These are phyloP conservation scores for Colletotrichum karsti DNA, from an alignment of 2,329 filamentous ascomycete species.

Conservation along the genomic window DNA sequence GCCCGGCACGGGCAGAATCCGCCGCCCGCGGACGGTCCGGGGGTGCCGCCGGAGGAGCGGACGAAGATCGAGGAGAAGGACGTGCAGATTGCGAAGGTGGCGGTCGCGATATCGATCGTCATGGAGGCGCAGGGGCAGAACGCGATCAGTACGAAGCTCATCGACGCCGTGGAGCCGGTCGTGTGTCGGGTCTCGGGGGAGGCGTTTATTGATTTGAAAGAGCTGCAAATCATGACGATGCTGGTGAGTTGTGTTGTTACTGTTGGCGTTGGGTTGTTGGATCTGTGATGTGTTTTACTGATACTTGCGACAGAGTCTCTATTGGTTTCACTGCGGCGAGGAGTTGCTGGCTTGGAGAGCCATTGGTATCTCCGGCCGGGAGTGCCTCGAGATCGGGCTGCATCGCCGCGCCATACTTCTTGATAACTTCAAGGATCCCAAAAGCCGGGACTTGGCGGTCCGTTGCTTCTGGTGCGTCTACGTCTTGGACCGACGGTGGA, in stretches of 20 bases:
- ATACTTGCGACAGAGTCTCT: slow-evolving; percentile 42
- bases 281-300: background rate
- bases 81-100: slow-evolving; percentile 42
- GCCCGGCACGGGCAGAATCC: slow-evolving; percentile 26
- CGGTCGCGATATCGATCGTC: slow-evolving; percentile 41
- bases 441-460: slow-evolving; percentile 40
- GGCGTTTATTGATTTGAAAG: slow-evolving; percentile 41
- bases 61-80: slow-evolving; percentile 34
- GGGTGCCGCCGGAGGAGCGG: background rate
- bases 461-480: slow-evolving; percentile 61
- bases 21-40: background rate
- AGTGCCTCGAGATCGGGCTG: slow-evolving; percentile 56
- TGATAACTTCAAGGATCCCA: slow-evolving; percentile 44
- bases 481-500: slow-evolving; percentile 60
- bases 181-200: slow-evolving; percentile 35
- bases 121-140: slow-evolving; percentile 42
- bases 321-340: slow-evolving; percentile 55
- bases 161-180: slow-evolving; percentile 38
- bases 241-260: slow-evolving; percentile 32
- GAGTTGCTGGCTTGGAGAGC: slow-evolving; percentile 58
- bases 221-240: slow-evolving; percentile 41
- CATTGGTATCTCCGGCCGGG: slow-evolving; percentile 54
- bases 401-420: slow-evolving; percentile 53
- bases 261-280: background rate
- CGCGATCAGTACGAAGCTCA: slow-evolving; percentile 36